A percentile compares a stretch with the other conserved stretches of the same genome.
Evolutionary conservation across 768 basidiomycete species (phyloP).

Genomic region (Termitomyces sp.): DNA sequence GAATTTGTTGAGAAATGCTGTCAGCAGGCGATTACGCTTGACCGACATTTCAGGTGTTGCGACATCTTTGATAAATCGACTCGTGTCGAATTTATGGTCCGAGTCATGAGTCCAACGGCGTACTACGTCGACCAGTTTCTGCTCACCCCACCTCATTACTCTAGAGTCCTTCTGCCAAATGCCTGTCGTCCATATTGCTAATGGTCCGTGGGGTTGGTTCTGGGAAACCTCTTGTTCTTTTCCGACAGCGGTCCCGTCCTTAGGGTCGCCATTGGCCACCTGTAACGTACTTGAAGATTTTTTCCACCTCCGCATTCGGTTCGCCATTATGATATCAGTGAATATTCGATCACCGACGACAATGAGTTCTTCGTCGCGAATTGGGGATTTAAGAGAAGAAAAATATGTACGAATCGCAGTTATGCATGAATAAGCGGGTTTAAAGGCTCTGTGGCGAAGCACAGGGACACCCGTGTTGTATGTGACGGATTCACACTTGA

Average conservation of each 20-base stretch:
- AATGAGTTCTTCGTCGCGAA: constrained; percentile 61
- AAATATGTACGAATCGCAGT: constrained; percentile 72
- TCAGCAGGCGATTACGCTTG: neutral
- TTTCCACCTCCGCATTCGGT: constrained; percentile 47
- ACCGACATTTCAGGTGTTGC: constrained; percentile 7
- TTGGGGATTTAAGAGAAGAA: constrained; percentile 44
- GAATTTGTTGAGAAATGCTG: constrained; percentile 4
- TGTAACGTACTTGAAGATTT: constrained; percentile 2
- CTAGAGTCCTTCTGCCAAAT: constrained; percentile 66
- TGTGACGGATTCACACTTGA: constrained; percentile 82
- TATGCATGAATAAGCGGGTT: constrained; percentile 80
- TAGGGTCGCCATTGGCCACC: constrained; percentile 17
- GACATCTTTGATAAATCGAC: constrained; percentile 25
- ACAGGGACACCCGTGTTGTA: constrained; percentile 77
- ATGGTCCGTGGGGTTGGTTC: constrained; percentile 33
- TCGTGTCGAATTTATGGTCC: constrained; percentile 16
- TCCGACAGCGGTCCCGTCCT: constrained; percentile 19
- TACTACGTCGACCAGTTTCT: constrained; percentile 38
- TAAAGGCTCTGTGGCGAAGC: constrained; percentile 66
- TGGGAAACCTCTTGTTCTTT: constrained; percentile 18
- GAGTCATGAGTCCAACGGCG: constrained; percentile 31
- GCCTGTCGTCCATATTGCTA: constrained; percentile 66
- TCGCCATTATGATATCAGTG: constrained; percentile 86
- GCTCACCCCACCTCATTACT: constrained; percentile 57
- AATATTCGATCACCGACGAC: constrained; percentile 90